Evolutionary conservation across 2,329 filamentous ascomycete genomes (phyloP), one percentile per base, ranked within the genome.

Genomic region (Colletotrichum simmondsii): DNA sequence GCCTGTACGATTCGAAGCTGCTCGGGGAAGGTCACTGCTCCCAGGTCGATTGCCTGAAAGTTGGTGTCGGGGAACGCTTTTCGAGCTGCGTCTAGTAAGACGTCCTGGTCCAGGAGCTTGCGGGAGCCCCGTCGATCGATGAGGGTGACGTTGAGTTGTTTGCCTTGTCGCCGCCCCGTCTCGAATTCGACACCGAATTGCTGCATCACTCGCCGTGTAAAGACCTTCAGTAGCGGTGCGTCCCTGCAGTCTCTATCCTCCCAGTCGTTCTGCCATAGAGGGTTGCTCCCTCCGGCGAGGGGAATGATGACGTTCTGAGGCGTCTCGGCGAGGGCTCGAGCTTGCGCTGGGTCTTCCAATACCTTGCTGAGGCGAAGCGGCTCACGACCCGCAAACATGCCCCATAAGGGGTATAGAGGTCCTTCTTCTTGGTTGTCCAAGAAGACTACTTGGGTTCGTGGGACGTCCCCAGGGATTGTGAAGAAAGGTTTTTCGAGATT

Each of bases 211-310:
- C 57, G 30, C 12, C 24, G 32, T 11, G 12, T 37, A n/a, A 60
- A 60, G 22, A 60, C 19, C 10, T 32, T 37, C 32, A 60, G 35
- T 5, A 60, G 56, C 37, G 37, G 37, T 5, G 37, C 37, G 14
- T 42, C 37, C 37, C 19, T 59, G 74, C 83, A 86, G 35, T 77
- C 70, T 24, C 77, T 77, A 6, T 77, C 65, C 5, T 77, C 75
- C 80, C 81, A 84, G 72, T 85, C 82, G n/a, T 80, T 81, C 68
- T 83, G 79, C 84, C 84, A 86, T 22, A 83, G 73, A 0, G 84
- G 83, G 72, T 84, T 85, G 75, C 79, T 81, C 24, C 78, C 81
- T 56, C 84, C 84, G 12, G 84, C 77, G 4, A 86, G 75, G 1
- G 84, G 84, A 24, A 85, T 71, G 65, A 86, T 81, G 42, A 85